phyloP scores from a whole-genome alignment of 257 asterid genomes.

The Verbascum thapsus region DNA sequence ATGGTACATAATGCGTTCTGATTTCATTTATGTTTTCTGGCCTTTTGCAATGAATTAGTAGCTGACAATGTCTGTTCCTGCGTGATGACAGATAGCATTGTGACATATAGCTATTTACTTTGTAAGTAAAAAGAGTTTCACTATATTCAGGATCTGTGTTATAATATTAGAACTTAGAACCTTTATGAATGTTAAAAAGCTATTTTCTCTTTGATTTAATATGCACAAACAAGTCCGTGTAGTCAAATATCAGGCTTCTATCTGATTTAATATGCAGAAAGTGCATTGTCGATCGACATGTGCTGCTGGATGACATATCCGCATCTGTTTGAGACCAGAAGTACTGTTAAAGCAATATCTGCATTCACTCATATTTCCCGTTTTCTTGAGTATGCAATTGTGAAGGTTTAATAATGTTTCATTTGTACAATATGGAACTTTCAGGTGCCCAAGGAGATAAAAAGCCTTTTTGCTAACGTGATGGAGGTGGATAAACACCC shows the following conservation, averaged over 20 bases:
- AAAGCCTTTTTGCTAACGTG: conserved; percentile 50
- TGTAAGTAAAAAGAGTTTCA: background rate
- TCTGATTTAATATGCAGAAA: too few relatives aligned
- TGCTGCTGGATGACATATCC: conserved; percentile 5
- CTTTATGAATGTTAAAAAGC: background rate
- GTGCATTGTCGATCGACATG: too few relatives aligned
- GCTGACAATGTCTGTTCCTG: background rate
- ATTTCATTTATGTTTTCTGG: conserved; percentile 3
- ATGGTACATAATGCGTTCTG: conserved; percentile 10
- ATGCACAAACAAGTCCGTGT: background rate
- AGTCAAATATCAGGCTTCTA: too few relatives aligned
- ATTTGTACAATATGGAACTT: conserved; percentile 22
- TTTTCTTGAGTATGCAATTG: conserved; percentile 17
- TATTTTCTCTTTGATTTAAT: background rate
- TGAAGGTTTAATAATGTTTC: conserved; percentile 18
- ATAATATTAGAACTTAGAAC: background rate
- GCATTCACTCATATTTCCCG: conserved; percentile 25
- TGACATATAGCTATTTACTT: too few relatives aligned
- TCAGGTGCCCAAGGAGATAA: conserved; percentile 82
- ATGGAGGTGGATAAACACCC: conserved; percentile 86
- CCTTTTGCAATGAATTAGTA: background rate
- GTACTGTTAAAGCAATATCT: background rate
- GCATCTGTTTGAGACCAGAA: conserved; percentile 15
- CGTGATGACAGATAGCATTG: background rate
- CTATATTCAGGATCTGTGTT: background rate